Base-by-base conservation (phyloP, 1,284 basidiomycete species). In the Vanrija humicola region DNA sequence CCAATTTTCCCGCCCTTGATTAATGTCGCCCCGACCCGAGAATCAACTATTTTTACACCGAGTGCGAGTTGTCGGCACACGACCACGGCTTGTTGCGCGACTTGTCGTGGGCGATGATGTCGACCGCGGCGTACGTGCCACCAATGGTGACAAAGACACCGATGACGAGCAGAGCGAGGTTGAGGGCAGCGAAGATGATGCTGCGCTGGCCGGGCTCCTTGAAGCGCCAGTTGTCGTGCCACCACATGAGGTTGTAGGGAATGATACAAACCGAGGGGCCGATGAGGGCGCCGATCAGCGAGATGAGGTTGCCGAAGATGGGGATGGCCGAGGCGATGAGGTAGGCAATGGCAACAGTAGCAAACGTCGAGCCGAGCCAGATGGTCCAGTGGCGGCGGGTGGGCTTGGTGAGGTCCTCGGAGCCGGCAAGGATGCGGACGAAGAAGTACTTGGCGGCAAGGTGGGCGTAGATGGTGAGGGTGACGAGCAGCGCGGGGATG, bases 371-470 rank as follows among this genome's bases (percentile, higher is more conserved):
- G 8, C 56, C 29, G 34, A 69, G 56, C 71, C 71, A 73, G 15
- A 58, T 58, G 18, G 51, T 48, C 68, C 68, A 73, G 55, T 71
- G 69, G 23, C 54, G 60, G 18, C 46, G 38, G 2, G 61, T 64
- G 52, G 63, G 64, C 29, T 48, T 50, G 18, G 58, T 59, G 6
- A 73, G 62, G 60, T 73, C 65, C n/a, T 55, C 39, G n/a, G 61
- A 62, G 26, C 65, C 65, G 43, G 62, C 61, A 40, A 73, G 59
- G 12, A 67, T 26, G 29, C 67, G 62, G 2, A 73, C 61, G 29
- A 73, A 67, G 50, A 68, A 51, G 59, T 63, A 73, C 51, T 71
- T 72, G 40, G 67, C 65, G 12, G 67, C 65, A 52, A 71, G 58
- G 64, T 70, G 53, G 51, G 40, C 58, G 58, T 25, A 52, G 51